These are phyloP conservation scores for Breynia disticha DNA, from an alignment of 441 rosid species.

Conservation along the genomic window DNA sequence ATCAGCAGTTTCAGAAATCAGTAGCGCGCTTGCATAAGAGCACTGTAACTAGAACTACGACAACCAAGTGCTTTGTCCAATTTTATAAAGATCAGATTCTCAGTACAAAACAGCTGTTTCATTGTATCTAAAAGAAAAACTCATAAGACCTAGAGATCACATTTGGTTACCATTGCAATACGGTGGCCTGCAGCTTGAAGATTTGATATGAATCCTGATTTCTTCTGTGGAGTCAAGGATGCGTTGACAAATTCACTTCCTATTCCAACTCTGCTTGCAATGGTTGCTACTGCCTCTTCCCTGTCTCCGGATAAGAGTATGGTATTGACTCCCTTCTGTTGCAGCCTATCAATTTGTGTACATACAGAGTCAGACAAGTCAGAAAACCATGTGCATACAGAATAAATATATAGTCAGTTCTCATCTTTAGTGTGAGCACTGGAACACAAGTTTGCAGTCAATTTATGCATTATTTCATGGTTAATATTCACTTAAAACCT, in stretches of 20 bases:
- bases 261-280: conserved; percentile 67
- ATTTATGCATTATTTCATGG: no score
- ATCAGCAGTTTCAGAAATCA: not conserved
- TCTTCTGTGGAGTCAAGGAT: conserved; percentile 72
- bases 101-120: not conserved
- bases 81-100: not conserved
- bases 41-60: not conserved
- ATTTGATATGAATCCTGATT: conserved; percentile 51
- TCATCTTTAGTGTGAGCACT: no score
- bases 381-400: conserved; percentile 4
- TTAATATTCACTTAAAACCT: no score
- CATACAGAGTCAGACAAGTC: conserved; percentile 7
- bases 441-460: no score
- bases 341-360: conserved; percentile 41
- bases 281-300: conserved; percentile 93
- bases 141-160: conserved; percentile 7
- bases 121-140: not conserved
- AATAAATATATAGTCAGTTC: no score
- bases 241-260: conserved; percentile 47
- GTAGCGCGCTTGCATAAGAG: not conserved
- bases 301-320: conserved; percentile 85
- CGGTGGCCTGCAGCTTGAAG: conserved; percentile 75
- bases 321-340: conserved; percentile 69
- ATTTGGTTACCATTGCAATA: conserved; percentile 65
- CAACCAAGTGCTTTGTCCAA: not conserved